phyloP scores from a whole-genome alignment of 345 rosid species.

The Hibiscus syriacus region DNA sequence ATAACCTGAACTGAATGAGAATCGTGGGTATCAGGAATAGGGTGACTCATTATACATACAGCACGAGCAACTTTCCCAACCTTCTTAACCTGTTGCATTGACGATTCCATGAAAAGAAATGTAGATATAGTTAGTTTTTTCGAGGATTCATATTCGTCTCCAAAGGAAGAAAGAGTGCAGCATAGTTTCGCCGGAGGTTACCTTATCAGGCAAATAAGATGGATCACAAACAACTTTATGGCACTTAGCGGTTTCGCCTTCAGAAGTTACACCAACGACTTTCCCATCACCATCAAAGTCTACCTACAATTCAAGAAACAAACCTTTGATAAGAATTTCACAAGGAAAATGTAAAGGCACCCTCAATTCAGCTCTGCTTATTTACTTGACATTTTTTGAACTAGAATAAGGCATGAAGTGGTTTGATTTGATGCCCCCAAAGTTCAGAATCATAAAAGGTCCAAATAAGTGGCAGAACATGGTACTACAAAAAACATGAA shows the following conservation, averaged over 20 bases:
- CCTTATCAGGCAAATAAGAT: not conserved
- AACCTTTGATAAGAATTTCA: not conserved
- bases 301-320: not conserved
- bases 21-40: slow-evolving; percentile 71
- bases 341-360: not conserved
- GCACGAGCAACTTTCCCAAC: slow-evolving; percentile 95
- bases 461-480: too few species aligned
- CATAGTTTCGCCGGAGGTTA: not conserved
- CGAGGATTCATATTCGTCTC: not conserved
- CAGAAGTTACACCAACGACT: not conserved
- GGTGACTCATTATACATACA: slow-evolving; percentile 90
- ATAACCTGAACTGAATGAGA: slow-evolving; percentile 95
- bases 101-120: not conserved
- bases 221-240: not conserved
- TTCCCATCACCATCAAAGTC: not conserved
- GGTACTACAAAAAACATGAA: too few species aligned
- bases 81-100: slow-evolving; percentile 57
- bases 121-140: not conserved
- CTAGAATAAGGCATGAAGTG: too few species aligned
- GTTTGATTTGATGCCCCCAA: too few species aligned
- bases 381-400: too few species aligned
- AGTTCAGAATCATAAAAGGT: too few species aligned
- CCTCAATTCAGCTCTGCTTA: too few species aligned
- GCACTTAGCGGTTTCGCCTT: not conserved
- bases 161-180: not conserved